Percentiles rank a stretch among this genome's conserved stretches.
These are phyloP conservation scores for Xylaria sp. DNA, from an alignment of 2,329 filamentous ascomycete species.

Conservation along the genomic window DNA sequence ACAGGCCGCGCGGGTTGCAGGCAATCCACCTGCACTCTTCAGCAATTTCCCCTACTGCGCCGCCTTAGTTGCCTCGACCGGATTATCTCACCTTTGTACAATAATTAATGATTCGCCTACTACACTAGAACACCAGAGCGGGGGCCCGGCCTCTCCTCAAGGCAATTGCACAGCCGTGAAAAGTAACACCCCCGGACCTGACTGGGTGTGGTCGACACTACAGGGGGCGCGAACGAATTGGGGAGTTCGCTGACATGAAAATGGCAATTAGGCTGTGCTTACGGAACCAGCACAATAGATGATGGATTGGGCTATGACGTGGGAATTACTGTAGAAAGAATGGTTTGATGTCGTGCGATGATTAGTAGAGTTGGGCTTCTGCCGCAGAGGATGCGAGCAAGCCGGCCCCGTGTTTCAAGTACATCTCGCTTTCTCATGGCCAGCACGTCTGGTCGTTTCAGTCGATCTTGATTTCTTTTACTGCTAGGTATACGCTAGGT, in stretches of 20 bases:
- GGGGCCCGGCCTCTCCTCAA: background rate
- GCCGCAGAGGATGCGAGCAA: constrained; percentile 6
- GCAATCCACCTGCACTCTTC: background rate
- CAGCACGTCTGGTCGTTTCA: constrained; percentile 22
- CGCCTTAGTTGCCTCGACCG: background rate
- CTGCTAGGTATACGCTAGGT: background rate
- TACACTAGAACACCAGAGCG: background rate
- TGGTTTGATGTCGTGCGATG: constrained; percentile 6
- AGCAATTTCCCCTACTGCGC: constrained; percentile 1
- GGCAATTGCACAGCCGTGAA: background rate
- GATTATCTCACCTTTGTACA: background rate
- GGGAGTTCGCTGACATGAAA: background rate
- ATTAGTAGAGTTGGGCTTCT: constrained; percentile 2
- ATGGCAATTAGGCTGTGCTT: background rate
- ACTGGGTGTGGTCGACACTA: background rate
- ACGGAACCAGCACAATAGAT: background rate
- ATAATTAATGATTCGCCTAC: background rate
- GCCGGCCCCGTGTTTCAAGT: constrained; percentile 28
- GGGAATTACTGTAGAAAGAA: background rate
- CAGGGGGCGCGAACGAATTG: background rate
- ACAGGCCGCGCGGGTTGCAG: background rate
- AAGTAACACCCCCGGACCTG: background rate
- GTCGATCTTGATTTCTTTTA: constrained; percentile 19
- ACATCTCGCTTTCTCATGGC: constrained; percentile 11
- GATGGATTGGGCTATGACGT: background rate